Conservation (phyloP, 352 stramenopile genomes). For the Globisporangium sylvaticum region DNA sequence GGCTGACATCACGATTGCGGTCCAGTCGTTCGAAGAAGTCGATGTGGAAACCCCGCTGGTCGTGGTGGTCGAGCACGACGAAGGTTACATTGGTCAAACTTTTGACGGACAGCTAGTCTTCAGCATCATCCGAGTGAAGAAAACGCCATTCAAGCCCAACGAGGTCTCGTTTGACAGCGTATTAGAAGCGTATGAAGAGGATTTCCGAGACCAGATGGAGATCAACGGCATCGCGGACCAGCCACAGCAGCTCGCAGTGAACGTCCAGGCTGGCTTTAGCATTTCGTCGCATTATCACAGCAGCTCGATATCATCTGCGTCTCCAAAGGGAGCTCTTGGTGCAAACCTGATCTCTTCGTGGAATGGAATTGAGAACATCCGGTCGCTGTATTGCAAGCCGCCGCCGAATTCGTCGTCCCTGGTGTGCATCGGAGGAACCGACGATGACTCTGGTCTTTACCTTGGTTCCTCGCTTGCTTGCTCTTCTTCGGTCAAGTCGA, state of each 20-base stretch:
- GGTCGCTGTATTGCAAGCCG: constrained; percentile 9
- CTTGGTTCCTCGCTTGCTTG: background rate
- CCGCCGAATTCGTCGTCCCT: constrained; percentile 11
- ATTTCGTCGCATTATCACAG: background rate
- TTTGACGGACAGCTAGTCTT: background rate
- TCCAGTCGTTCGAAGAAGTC: constrained; percentile 4
- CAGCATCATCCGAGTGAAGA: constrained; percentile 5
- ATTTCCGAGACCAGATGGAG: constrained; percentile 12
- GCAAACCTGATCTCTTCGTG: constrained; percentile 15
- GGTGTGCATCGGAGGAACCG: constrained; percentile 8
- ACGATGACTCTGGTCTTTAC: background rate
- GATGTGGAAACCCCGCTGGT: constrained; percentile 1
- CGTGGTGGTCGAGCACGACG: constrained; percentile 15
- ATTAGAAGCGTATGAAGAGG: constrained; percentile 15
- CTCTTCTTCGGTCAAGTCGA: background rate
- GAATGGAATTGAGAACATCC: constrained; percentile 19
- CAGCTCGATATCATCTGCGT: background rate
- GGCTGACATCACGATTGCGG: constrained; percentile 4
- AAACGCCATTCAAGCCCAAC: background rate
- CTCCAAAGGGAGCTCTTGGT: background rate
- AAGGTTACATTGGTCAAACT: constrained; percentile 9
- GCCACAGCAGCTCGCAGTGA: constrained; percentile 8
- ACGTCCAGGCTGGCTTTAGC: constrained; percentile 9
- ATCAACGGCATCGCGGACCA: constrained; percentile 10
- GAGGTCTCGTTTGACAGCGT: constrained; percentile 9